These are phyloP conservation scores for Exserohilum turcica DNA, from an alignment of 2,329 filamentous ascomycete species.

Conservation along the genomic window DNA sequence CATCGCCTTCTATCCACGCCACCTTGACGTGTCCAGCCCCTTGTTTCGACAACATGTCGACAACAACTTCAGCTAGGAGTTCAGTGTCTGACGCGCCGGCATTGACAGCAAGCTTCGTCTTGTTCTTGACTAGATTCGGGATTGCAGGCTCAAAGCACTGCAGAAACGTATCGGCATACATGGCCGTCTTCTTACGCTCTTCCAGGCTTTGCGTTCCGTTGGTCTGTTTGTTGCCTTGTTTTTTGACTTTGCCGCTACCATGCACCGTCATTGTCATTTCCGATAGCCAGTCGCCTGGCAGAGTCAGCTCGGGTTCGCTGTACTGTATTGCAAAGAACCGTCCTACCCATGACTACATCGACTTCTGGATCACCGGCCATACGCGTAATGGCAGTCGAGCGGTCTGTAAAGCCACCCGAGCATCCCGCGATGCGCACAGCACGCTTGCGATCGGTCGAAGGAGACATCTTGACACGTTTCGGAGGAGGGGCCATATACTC, in stretches of 20 bases:
- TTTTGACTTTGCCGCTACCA: constrained; percentile 43
- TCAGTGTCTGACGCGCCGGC: constrained; percentile 60
- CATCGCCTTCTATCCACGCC: constrained; percentile 27
- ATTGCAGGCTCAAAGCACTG: constrained; percentile 49
- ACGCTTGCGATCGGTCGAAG: constrained; percentile 25
- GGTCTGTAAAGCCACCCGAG: constrained; percentile 50
- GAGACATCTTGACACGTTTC: constrained; percentile 19
- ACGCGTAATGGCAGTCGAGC: constrained; percentile 43
- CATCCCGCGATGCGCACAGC: constrained; percentile 42
- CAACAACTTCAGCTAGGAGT: constrained; percentile 29
- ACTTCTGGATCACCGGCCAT: constrained; percentile 38
- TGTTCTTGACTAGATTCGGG: constrained; percentile 24
- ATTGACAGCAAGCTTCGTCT: constrained; percentile 57
- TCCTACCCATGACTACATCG: constrained; percentile 32
- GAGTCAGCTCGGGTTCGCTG: background rate
- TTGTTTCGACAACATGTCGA: constrained; percentile 15
- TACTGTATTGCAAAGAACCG: background rate
- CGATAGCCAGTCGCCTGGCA: constrained; percentile 33
- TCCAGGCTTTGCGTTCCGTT: constrained; percentile 50
- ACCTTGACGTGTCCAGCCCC: constrained; percentile 27
- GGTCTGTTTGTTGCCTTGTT: constrained; percentile 25
- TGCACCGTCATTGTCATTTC: constrained; percentile 40
- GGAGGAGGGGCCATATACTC: constrained; percentile 1
- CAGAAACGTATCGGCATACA: constrained; percentile 52
- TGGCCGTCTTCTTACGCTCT: constrained; percentile 32